Conservation (phyloP, 1,284 basidiomycete genomes). For the Boletus sp. region DNA sequence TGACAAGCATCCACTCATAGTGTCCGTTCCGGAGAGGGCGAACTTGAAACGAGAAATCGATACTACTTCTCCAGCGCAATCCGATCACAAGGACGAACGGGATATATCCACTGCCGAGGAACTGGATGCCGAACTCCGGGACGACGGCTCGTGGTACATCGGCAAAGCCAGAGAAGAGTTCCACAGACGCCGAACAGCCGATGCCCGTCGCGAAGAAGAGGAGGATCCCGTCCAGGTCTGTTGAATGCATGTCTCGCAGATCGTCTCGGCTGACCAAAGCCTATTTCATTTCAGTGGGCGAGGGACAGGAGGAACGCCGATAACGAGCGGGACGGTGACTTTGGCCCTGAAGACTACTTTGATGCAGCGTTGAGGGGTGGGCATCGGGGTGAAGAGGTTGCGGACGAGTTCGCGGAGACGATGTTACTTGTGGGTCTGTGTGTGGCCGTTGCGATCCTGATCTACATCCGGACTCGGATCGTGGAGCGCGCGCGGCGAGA, state of each 20-base stretch:
- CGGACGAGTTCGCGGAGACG: constrained; percentile 70
- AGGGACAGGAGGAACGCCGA: constrained; percentile 69
- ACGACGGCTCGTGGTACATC: constrained; percentile 72
- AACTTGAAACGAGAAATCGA: constrained; percentile 30
- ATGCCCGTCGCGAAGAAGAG: constrained; percentile 46
- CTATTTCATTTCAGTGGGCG: constrained; percentile 57
- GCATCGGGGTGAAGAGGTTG: constrained; percentile 55
- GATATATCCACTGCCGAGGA: constrained; percentile 19
- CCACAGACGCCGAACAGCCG: constrained; percentile 48
- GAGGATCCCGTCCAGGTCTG: constrained; percentile 70
- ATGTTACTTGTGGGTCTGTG: constrained; percentile 67
- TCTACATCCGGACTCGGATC: constrained; percentile 71
- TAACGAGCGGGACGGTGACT: constrained; percentile 67
- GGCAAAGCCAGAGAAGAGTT: constrained; percentile 78
- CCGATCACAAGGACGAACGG: constrained; percentile 26
- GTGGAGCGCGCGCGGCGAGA: constrained; percentile 64
- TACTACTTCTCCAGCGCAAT: constrained; percentile 19
- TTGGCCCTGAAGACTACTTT: constrained; percentile 78
- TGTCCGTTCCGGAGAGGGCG: constrained; percentile 25
- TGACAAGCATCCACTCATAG: constrained; percentile 17
- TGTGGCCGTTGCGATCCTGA: constrained; percentile 60
- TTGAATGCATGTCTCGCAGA: neutral
- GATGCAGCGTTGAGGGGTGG: constrained; percentile 62
- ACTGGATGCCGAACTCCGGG: constrained; percentile 34
- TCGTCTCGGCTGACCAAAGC: constrained; percentile 7